Percentiles rank a stretch among this genome's conserved stretches.
Conservation (phyloP, 768 basidiomycete genomes). For the Rhizopogon vulgaris region DNA sequence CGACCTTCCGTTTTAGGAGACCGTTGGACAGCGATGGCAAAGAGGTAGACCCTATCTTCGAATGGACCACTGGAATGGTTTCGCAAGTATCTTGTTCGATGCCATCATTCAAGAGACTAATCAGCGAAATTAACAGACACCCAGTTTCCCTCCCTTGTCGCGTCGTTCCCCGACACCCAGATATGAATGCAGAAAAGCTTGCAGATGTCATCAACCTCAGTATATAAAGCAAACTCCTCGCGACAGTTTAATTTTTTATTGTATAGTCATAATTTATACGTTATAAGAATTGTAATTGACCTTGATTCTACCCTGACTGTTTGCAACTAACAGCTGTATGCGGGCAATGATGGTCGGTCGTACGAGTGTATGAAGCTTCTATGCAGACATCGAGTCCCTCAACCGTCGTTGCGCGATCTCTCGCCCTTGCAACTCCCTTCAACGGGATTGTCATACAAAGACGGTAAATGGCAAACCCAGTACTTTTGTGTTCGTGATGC, state of each 20-base stretch:
- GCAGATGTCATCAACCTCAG: conserved; percentile 7
- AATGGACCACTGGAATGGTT: conserved; percentile 22
- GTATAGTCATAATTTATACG: too few relatives aligned
- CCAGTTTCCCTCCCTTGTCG: conserved; percentile 24
- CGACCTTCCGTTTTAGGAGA: conserved; percentile 25
- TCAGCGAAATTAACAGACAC: conserved; percentile 12
- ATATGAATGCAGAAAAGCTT: conserved; percentile 11
- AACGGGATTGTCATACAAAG: too few relatives aligned
- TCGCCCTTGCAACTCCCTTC: too few relatives aligned
- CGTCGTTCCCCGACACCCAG: conserved; percentile 16
- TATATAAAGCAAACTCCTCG: conserved; percentile 5
- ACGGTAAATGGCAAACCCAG: too few relatives aligned
- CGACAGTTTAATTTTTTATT: neutral
- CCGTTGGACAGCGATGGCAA: conserved; percentile 18
- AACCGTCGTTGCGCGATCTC: too few relatives aligned
- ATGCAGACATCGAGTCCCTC: too few relatives aligned
- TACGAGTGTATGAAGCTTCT: too few relatives aligned
- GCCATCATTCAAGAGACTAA: neutral
- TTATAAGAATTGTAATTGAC: neutral
- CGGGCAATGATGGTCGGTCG: too few relatives aligned
- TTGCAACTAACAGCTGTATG: too few relatives aligned
- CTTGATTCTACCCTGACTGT: too few relatives aligned
- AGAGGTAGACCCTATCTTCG: conserved; percentile 18
- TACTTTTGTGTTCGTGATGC: too few relatives aligned
- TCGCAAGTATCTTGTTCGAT: conserved; percentile 16